phyloP scores from a whole-genome alignment of 345 rosid species.

The Psidium friedrichsthalianum region DNA sequence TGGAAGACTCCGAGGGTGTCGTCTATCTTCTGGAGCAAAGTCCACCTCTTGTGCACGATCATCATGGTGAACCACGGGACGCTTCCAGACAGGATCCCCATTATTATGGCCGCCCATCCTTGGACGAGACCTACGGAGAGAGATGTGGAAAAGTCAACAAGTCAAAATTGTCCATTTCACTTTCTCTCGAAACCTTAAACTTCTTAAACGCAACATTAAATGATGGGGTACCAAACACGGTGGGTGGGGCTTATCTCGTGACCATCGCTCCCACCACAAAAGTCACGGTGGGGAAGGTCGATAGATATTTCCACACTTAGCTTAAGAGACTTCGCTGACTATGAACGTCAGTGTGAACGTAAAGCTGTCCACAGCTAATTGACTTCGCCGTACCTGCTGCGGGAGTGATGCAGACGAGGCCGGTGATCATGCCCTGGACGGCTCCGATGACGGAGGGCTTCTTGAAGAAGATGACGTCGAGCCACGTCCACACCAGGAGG shows the following conservation, averaged over 20 bases:
- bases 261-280: not conserved
- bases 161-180: not conserved
- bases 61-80: slow-evolving; percentile 40
- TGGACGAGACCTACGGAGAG: slow-evolving; percentile 12
- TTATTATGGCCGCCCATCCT: slow-evolving; percentile 36
- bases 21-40: slow-evolving; percentile 24
- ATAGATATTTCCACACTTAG: not conserved
- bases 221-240: not conserved
- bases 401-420: slow-evolving; percentile 34
- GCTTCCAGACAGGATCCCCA: slow-evolving; percentile 27
- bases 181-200: not conserved
- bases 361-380: not conserved
- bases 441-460: slow-evolving; percentile 30
- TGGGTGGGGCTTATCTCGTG: not conserved
- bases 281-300: not conserved
- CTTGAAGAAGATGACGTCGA: slow-evolving; percentile 14
- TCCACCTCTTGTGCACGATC: slow-evolving; percentile 22
- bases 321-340: not conserved
- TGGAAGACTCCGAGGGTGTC: slow-evolving; percentile 31
- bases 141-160: not conserved
- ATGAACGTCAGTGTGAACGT: not conserved
- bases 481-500: slow-evolving; percentile 24
- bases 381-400: slow-evolving; percentile 14
- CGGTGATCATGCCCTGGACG: slow-evolving; percentile 33
- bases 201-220: not conserved